Percentiles rank a stretch among this genome's conserved stretches.
Evolutionary conservation across 345 rosid genomes (phyloP).

Genomic region (Lepidium sativum): DNA sequence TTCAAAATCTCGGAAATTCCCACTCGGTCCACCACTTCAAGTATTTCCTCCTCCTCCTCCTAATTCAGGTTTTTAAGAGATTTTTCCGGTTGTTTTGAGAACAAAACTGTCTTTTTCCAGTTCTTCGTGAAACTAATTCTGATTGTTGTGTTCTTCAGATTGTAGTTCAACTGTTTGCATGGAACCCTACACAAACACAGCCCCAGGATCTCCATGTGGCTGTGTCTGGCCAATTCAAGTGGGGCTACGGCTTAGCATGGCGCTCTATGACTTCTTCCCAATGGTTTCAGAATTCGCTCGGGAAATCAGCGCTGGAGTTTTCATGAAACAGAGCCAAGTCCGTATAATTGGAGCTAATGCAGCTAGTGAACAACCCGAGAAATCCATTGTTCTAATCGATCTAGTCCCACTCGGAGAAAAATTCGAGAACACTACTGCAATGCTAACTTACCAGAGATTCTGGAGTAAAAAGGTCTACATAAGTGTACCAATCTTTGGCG

Average conservation of each 20-base stretch:
- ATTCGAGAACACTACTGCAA: conserved; percentile 73
- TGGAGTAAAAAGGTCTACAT: conserved; percentile 71
- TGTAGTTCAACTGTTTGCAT: conserved; percentile 62
- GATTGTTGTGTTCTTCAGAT: conserved; percentile 43
- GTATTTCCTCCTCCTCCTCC: conserved; percentile 96
- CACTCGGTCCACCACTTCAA: conserved; percentile 49
- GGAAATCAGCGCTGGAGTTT: conserved; percentile 76
- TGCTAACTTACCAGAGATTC: conserved; percentile 73
- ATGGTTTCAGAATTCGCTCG: conserved; percentile 80
- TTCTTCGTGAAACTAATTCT: background rate
- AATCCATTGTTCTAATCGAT: conserved; percentile 73
- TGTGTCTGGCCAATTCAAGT: conserved; percentile 96
- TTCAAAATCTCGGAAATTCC: conserved; percentile 53
- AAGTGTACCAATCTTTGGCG: conserved; percentile 55
- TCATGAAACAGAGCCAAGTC: conserved; percentile 95
- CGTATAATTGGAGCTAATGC: conserved; percentile 91
- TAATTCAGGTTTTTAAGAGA: conserved; percentile 50
- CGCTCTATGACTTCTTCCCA: conserved; percentile 89
- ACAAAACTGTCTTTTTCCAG: background rate
- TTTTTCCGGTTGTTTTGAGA: background rate
- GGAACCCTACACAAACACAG: conserved; percentile 82
- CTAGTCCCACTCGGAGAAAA: conserved; percentile 78
- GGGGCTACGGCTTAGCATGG: conserved; percentile 66
- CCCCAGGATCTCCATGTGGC: conserved; percentile 91
- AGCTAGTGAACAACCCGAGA: conserved; percentile 74